Percentiles rank a stretch among this genome's conserved stretches.
phyloP scores from a whole-genome alignment of 2,329 filamentous ascomycete species.

The Graphilbum fragrans region DNA sequence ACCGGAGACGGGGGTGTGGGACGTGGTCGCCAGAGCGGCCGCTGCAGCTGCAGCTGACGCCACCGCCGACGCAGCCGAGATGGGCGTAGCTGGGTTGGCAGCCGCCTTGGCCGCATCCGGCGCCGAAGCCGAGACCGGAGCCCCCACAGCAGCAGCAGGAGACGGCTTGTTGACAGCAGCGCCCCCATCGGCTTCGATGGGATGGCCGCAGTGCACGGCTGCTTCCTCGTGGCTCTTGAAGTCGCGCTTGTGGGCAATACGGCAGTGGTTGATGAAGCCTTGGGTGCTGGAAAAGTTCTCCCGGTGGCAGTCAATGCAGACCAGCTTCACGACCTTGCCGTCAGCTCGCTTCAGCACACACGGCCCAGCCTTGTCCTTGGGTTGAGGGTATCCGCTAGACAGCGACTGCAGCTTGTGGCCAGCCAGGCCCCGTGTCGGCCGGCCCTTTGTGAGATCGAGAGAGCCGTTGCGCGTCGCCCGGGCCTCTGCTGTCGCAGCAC shows the following conservation, averaged over 20 bases:
- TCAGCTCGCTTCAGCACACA: conserved; percentile 79
- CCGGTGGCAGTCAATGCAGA: conserved; percentile 78
- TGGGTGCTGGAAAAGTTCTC: conserved; percentile 94
- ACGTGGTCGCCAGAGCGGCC: not conserved
- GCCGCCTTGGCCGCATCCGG: not conserved
- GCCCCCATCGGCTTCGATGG: conserved; percentile 57
- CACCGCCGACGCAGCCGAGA: conserved; percentile 1
- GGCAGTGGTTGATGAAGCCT: conserved; percentile 98
- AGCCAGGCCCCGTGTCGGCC: conserved; percentile 33
- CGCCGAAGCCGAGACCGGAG: not conserved
- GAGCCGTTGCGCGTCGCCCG: conserved; percentile 70
- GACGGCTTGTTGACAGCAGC: conserved; percentile 9
- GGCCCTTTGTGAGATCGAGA: conserved; percentile 42
- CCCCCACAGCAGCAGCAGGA: not conserved
- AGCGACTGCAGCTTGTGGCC: conserved; percentile 57
- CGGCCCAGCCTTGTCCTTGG: conserved; percentile 73
- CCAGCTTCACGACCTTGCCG: conserved; percentile 75
- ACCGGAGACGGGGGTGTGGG: conserved; percentile 8
- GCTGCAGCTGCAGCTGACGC: not conserved
- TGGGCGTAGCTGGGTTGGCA: not conserved
- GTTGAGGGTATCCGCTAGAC: conserved; percentile 55
- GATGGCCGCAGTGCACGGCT: conserved; percentile 74
- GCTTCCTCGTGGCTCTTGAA: conserved; percentile 96
- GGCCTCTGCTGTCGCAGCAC: conserved; percentile 47
- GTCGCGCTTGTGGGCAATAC: conserved; percentile 84